These are phyloP conservation scores for Ophiostoma pallidulum DNA, from an alignment of 2,329 filamentous ascomycete species.

Conservation along the genomic window DNA sequence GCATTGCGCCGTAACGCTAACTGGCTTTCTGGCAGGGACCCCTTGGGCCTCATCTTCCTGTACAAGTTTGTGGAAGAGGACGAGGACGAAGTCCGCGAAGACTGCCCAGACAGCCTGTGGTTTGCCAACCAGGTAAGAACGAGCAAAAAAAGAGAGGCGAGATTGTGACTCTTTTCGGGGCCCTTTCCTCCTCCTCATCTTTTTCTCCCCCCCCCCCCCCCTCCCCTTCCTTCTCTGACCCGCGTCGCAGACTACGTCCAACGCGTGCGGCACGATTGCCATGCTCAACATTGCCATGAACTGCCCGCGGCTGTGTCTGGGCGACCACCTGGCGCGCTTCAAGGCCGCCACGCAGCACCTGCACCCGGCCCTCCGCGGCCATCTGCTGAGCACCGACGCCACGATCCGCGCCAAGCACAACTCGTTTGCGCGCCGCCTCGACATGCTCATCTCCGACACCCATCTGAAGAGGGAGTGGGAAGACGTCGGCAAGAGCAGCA, in stretches of 20 bases:
- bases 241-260: slow-evolving; percentile 61
- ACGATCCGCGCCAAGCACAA: slow-evolving; percentile 81
- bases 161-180: too few relatives aligned
- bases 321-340: slow-evolving; percentile 61
- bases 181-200: too few relatives aligned
- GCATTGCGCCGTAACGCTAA: too few relatives aligned
- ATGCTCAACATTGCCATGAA: slow-evolving; percentile 94
- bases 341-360: slow-evolving; percentile 61
- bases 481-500: slow-evolving; percentile 27
- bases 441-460: slow-evolving; percentile 65
- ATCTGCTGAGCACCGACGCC: slow-evolving; percentile 62
- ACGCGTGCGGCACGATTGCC: slow-evolving; percentile 87
- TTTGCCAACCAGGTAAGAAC: slow-evolving; percentile 88
- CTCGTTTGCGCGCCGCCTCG: slow-evolving; percentile 72
- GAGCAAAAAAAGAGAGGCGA: too few relatives aligned
- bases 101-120: slow-evolving; percentile 60
- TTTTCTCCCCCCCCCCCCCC: too few relatives aligned
- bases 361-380: slow-evolving; percentile 63
- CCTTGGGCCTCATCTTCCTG: slow-evolving; percentile 81
- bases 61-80: slow-evolving; percentile 58
- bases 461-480: slow-evolving; percentile 49
- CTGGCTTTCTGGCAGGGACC: slow-evolving; percentile 43
- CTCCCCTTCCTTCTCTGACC: too few relatives aligned
- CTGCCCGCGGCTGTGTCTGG: slow-evolving; percentile 54
- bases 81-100: slow-evolving; percentile 42